Evolutionary conservation across 352 stramenopile genomes (phyloP), one percentile per base, ranked within the genome.

Genomic region (Globisporangium megalacanthum): DNA sequence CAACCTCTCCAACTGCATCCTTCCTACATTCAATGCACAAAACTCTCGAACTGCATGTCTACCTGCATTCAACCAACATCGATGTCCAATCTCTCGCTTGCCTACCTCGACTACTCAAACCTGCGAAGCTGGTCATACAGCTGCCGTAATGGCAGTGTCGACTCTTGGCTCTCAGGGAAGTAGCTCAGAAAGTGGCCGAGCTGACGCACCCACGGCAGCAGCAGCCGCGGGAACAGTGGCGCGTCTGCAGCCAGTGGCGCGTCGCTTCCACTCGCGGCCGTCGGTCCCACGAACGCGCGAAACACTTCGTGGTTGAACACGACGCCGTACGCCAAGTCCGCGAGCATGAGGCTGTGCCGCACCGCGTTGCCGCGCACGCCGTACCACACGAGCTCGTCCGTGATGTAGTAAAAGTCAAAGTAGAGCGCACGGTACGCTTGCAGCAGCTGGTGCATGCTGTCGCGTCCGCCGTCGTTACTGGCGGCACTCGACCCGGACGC

Each of bases 371-470:
- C 77, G 8, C 85, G 85, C 50, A 95, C 83, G 15, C 83, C 85
- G 56, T 93, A 91, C 85, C 83, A 95, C 42, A 93, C 80, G 36
- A 95, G 65, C 58, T 95, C 85, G 66, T 95, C 85, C 13, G 83
- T 95, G 68, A 95, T 93, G 77, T 95, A 95, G 72, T 92, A 95
- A 49, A 95, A 95, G 59, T 95, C 85, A 50, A 95, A 95, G 65
- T 93, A 95, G 42, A 95, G 58, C 49, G 81, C 80, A 3, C 83
- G 85, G 65, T 92, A 95, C 25, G 76, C 86, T 33, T 89, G 82
- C 56, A 92, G 66, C 20, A 92, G 49, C 44, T 86, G 77, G 31
- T 79, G 80, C 13, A 89, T 41, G 4, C 71, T 65, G 49, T 88
- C 77, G 31, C 74, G 72, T 20, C 65, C 56, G 6, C 70, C 50